A percentile compares a stretch with the other conserved stretches of the same genome.
These are phyloP conservation scores for Plantago elongata DNA, from an alignment of 257 asterid genomes.

Conservation along the genomic window DNA sequence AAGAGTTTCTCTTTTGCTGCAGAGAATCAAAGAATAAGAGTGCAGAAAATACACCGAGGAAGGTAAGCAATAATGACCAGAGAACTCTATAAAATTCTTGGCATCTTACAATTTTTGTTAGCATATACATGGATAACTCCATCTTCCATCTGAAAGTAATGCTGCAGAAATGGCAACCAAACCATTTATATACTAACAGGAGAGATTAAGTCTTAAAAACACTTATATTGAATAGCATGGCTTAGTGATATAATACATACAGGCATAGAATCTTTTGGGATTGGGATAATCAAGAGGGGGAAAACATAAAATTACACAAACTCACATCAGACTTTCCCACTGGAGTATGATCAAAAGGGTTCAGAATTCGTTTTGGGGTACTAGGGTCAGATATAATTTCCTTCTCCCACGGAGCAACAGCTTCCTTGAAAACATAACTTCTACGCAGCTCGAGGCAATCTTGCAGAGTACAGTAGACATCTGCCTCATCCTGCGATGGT, in stretches of 20 bases:
- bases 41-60: slow-evolving; percentile 5
- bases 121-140: slow-evolving; percentile 94
- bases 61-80: slow-evolving; percentile 5
- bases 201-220: neutral
- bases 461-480: slow-evolving; percentile 70
- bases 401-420: slow-evolving; percentile 77
- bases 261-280: slow-evolving; percentile 6
- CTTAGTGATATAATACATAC: neutral
- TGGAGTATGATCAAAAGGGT: slow-evolving; percentile 67
- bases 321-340: slow-evolving; percentile 84
- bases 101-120: slow-evolving; percentile 64
- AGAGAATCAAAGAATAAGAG: slow-evolving; percentile 23
- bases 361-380: slow-evolving; percentile 79
- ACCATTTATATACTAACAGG: slow-evolving; percentile 13
- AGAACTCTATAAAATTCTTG: neutral
- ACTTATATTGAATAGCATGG: neutral
- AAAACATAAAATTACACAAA: slow-evolving; percentile 10
- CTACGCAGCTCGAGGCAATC: slow-evolving; percentile 75
- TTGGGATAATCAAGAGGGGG: neutral
- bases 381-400: slow-evolving; percentile 87
- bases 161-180: slow-evolving; percentile 50
- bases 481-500: slow-evolving; percentile 83
- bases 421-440: slow-evolving; percentile 72
- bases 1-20: slow-evolving; percentile 80
- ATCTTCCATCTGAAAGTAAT: slow-evolving; percentile 92